phyloP scores from a whole-genome alignment of 139 green algal species.

The Coelastrella sp. region DNA sequence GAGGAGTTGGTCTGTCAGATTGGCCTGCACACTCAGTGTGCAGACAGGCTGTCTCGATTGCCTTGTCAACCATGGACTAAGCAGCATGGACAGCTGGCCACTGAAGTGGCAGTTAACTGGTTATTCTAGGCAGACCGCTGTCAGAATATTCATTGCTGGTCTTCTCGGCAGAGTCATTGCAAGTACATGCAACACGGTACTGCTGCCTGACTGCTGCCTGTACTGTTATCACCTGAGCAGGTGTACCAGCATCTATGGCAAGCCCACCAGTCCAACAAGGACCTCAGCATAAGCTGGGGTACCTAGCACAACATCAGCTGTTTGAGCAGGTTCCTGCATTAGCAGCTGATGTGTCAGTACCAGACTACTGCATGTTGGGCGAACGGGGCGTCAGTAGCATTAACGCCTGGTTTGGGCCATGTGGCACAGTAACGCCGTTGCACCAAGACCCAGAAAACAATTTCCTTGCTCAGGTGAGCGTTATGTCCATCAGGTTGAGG shows the following conservation, averaged over 20 bases:
- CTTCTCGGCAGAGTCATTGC: too few species aligned
- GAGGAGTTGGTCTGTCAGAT: too few species aligned
- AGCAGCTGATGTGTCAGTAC: constrained; percentile 77
- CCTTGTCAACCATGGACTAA: too few species aligned
- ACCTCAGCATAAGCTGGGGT: constrained; percentile 56
- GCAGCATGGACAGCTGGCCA: too few species aligned
- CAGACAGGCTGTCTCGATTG: too few species aligned
- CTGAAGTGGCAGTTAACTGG: too few species aligned
- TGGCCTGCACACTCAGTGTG: too few species aligned
- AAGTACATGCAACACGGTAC: too few species aligned
- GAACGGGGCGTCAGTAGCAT: constrained; percentile 39
- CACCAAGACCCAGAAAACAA: constrained; percentile 94
- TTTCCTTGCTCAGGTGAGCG: constrained; percentile 84
- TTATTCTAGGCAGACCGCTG: too few species aligned
- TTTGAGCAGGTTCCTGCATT: constrained; percentile 93
- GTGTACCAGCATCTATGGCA: not conserved
- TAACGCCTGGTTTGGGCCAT: constrained; percentile 94
- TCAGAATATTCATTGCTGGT: too few species aligned
- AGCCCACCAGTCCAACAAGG: not conserved
- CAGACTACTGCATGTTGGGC: constrained; percentile 87
- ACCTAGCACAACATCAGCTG: constrained; percentile 94
- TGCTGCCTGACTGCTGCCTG: too few species aligned
- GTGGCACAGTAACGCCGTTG: constrained; percentile 89
- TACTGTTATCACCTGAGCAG: too few species aligned
- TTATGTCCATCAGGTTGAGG: not conserved